phyloP scores from a whole-genome alignment of 2,329 filamentous ascomycete genomes.

The Macrophomina phaseolina region DNA sequence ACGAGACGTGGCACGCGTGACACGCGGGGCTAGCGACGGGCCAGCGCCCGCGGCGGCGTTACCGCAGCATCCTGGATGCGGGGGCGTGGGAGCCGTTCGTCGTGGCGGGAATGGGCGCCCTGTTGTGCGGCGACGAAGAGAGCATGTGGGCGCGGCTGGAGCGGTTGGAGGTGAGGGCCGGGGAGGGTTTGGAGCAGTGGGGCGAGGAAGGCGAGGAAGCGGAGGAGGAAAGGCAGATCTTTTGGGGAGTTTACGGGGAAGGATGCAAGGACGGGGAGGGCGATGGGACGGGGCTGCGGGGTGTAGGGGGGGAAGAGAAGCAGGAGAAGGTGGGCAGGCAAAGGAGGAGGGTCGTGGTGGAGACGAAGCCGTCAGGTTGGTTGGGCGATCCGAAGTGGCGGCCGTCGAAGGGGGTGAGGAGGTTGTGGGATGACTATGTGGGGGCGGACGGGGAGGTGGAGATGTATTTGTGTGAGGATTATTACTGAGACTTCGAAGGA shows the following conservation, averaged over 20 bases:
- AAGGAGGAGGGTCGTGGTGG: background rate
- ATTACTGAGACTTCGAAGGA: background rate
- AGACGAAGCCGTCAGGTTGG: background rate
- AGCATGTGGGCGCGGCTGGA: background rate
- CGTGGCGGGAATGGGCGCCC: background rate
- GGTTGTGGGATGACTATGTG: background rate
- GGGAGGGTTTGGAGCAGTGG: background rate
- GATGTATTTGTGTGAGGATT: background rate
- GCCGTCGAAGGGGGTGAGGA: slow-evolving; percentile 3
- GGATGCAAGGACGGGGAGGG: too few relatives aligned
- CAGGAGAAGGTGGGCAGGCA: background rate
- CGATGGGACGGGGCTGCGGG: too few relatives aligned
- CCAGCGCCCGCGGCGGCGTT: background rate
- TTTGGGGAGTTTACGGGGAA: background rate
- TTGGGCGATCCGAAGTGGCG: background rate
- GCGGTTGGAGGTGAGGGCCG: background rate
- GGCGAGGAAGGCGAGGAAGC: background rate
- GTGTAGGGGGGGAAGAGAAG: background rate
- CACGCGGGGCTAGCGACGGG: background rate
- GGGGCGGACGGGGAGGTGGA: slow-evolving; percentile 1
- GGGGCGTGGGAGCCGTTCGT: background rate
- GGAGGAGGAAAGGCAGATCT: background rate
- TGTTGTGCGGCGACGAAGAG: background rate
- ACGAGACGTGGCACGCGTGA: background rate
- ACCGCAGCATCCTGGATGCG: background rate